phyloP scores from a whole-genome alignment of 164 flowering plant species.

The Buxus sempervirens region DNA sequence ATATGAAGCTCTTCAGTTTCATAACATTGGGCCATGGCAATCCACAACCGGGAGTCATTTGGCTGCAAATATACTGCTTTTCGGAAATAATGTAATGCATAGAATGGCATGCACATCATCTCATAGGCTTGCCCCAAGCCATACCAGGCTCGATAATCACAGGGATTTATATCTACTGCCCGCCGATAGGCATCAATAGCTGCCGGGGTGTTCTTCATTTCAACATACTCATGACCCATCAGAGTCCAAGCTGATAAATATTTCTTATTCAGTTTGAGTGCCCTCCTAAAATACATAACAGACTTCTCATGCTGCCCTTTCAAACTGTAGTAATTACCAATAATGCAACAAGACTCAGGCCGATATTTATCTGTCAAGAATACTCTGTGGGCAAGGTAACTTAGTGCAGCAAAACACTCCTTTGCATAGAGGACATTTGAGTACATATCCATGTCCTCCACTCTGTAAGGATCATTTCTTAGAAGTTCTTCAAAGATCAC shows the following conservation, averaged over 20 bases:
- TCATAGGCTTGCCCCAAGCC: conserved; percentile 98
- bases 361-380: conserved; percentile 88
- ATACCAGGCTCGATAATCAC: conserved; percentile 99
- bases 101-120: conserved; percentile 93
- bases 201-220: conserved; percentile 94
- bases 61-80: conserved; percentile 90
- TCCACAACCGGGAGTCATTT: conserved; percentile 86
- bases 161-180: conserved; percentile 89
- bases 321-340: conserved; percentile 95
- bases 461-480: conserved; percentile 79
- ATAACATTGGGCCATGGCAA: conserved; percentile 97
- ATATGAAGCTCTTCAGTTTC: conserved; percentile 82
- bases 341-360: conserved; percentile 96
- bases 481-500: conserved; percentile 85
- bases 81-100: conserved; percentile 85
- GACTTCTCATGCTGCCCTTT: conserved; percentile 97
- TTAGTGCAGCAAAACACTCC: conserved; percentile 76
- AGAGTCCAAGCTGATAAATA: conserved; percentile 97
- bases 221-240: conserved; percentile 99
- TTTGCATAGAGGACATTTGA: conserved; percentile 98
- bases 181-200: conserved; percentile 92
- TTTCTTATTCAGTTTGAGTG: conserved; percentile 78
- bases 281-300: conserved; percentile 86
- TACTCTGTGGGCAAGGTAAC: conserved; percentile 90
- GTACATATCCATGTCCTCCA: conserved; percentile 96